Conservation (phyloP, 768 basidiomycete genomes). For the Lentinula edodes region DNA sequence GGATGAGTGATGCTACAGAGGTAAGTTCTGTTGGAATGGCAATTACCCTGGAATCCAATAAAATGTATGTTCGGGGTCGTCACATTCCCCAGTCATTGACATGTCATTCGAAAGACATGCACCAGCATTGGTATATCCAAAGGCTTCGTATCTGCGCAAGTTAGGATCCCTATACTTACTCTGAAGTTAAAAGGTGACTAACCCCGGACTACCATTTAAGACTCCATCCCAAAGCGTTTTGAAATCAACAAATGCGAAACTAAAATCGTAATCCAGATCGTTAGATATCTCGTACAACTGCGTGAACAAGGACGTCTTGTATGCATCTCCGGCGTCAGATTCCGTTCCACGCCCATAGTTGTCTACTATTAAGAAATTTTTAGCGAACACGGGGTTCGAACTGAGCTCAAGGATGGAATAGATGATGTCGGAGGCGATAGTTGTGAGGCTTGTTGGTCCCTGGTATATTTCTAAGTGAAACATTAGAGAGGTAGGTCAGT, state of each 20-base stretch:
- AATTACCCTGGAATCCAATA: constrained; percentile 8
- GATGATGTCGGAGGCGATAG: constrained; percentile 30
- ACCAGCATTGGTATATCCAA: constrained; percentile 37
- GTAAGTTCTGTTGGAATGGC: background rate
- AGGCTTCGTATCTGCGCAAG: constrained; percentile 32
- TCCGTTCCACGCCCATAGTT: constrained; percentile 42
- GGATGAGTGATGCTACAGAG: background rate
- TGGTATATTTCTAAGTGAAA: background rate
- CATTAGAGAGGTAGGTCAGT: too few species aligned
- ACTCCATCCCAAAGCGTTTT: constrained; percentile 44
- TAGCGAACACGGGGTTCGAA: constrained; percentile 40
- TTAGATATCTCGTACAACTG: constrained; percentile 27
- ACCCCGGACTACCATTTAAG: constrained; percentile 32
- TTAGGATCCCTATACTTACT: constrained; percentile 16
- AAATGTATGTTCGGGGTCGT: constrained; percentile 6
- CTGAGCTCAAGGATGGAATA: constrained; percentile 34
- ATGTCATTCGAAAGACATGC: constrained; percentile 1
- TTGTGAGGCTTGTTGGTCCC: constrained; percentile 20
- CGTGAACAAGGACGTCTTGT: constrained; percentile 36
- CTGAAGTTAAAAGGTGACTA: constrained; percentile 25
- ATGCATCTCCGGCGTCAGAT: constrained; percentile 36
- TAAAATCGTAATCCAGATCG: constrained; percentile 24
- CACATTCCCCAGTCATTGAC: background rate
- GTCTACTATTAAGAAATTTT: constrained; percentile 46
- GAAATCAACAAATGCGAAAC: constrained; percentile 42